Conservation (phyloP, 106 monocot species). For the Platanthera zijinensis region DNA sequence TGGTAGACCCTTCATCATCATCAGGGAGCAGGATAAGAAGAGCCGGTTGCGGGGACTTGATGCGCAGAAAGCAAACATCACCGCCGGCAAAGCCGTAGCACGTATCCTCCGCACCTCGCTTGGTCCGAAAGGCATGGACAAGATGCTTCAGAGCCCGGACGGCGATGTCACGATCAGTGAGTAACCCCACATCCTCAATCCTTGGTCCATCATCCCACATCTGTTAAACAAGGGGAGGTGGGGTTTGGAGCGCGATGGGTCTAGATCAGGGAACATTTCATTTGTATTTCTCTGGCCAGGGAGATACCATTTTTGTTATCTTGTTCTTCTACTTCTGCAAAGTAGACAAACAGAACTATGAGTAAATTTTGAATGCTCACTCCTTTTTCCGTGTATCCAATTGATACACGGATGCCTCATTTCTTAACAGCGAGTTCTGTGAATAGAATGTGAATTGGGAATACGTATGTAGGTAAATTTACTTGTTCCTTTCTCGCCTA, state of each 20-base stretch:
- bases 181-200: neutral
- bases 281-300: neutral
- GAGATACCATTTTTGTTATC: neutral
- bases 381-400: neutral
- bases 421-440: neutral
- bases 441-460: neutral
- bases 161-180: constrained; percentile 88
- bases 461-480: neutral
- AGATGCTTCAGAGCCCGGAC: constrained; percentile 99
- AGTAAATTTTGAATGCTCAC: neutral
- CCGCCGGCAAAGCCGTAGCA: constrained; percentile 71
- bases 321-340: neutral
- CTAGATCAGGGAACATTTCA: neutral
- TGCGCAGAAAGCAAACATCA: constrained; percentile 93
- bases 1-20: constrained; percentile 83
- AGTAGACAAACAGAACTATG: neutral
- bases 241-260: neutral
- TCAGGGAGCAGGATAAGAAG: constrained; percentile 88
- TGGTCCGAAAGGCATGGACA: constrained; percentile 97
- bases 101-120: constrained; percentile 83
- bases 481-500: neutral
- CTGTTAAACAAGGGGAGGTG: neutral
- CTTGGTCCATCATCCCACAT: neutral
- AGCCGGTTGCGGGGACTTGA: constrained; percentile 69
- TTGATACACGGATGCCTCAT: neutral